These are phyloP conservation scores for Verticillium longisporum DNA, from an alignment of 2,329 filamentous ascomycete species.

Conservation along the genomic window DNA sequence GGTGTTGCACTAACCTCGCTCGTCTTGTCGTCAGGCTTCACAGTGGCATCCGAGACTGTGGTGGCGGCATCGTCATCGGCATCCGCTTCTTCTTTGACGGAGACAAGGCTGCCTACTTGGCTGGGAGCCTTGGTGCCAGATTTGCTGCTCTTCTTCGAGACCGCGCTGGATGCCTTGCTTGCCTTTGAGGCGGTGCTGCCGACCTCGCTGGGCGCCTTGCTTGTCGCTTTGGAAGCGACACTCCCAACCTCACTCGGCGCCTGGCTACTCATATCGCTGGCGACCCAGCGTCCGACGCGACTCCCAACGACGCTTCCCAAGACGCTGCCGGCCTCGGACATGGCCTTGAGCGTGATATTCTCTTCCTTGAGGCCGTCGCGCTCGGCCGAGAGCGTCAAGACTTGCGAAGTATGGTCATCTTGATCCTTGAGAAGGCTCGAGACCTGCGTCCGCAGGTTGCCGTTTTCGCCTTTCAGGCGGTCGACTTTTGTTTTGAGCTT, in stretches of 20 bases:
- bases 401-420: slow-evolving; percentile 9
- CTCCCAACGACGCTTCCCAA: neutral
- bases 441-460: slow-evolving; percentile 7
- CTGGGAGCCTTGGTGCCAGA: neutral
- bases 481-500: slow-evolving; percentile 8
- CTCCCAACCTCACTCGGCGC: neutral
- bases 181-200: neutral
- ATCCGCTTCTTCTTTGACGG: neutral
- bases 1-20: neutral
- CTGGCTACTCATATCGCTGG: neutral
- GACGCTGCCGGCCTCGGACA: slow-evolving; percentile 1
- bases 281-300: neutral
- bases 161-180: neutral
- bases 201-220: neutral
- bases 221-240: neutral
- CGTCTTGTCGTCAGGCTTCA: neutral
- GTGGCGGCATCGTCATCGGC: neutral
- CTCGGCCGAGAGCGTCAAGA: slow-evolving; percentile 7
- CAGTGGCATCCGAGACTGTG: neutral
- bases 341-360: slow-evolving; percentile 7
- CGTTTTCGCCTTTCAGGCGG: slow-evolving; percentile 6
- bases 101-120: neutral
- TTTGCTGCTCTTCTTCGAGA: neutral
- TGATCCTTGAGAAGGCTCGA: slow-evolving; percentile 8
- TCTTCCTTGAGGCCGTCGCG: slow-evolving; percentile 9